These are phyloP conservation scores for Boechera divaricarpa DNA, from an alignment of 345 rosid genomes.

Conservation along the genomic window DNA sequence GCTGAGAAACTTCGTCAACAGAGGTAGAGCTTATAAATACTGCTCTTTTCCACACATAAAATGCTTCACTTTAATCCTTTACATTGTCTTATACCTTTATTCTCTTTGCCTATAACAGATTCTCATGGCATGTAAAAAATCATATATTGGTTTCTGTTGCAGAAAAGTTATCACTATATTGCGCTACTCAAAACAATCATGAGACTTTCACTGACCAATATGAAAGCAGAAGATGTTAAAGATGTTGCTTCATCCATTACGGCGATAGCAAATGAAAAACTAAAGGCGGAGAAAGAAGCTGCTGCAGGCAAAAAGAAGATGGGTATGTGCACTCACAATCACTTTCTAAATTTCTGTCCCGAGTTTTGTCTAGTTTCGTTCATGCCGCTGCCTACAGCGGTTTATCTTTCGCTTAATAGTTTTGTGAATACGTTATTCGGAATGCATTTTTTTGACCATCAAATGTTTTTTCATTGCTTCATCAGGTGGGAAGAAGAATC, in stretches of 20 bases:
- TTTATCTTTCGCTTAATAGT: not conserved
- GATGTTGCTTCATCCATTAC: constrained; percentile 87
- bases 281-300: constrained; percentile 95
- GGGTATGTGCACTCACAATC: constrained; percentile 50
- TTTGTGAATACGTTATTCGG: not conserved
- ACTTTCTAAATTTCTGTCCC: not conserved
- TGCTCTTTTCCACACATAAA: not conserved
- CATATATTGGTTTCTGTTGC: constrained; percentile 44
- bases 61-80: constrained; percentile 10
- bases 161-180: constrained; percentile 91
- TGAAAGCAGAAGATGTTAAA: constrained; percentile 93
- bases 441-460: not conserved
- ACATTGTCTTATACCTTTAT: not conserved
- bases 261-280: constrained; percentile 91
- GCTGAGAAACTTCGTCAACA: constrained; percentile 82
- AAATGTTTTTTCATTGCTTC: constrained; percentile 31
- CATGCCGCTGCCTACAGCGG: not conserved
- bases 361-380: not conserved
- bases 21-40: constrained; percentile 52
- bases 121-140: not conserved
- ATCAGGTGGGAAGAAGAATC: constrained; percentile 80
- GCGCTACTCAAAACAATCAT: constrained; percentile 81
- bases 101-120: not conserved
- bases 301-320: constrained; percentile 79
- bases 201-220: constrained; percentile 71